Evolutionary conservation across 108 stramenopile genomes (phyloP), one percentile per base, ranked within the genome.

Genomic region (Cyclotella cryptica): DNA sequence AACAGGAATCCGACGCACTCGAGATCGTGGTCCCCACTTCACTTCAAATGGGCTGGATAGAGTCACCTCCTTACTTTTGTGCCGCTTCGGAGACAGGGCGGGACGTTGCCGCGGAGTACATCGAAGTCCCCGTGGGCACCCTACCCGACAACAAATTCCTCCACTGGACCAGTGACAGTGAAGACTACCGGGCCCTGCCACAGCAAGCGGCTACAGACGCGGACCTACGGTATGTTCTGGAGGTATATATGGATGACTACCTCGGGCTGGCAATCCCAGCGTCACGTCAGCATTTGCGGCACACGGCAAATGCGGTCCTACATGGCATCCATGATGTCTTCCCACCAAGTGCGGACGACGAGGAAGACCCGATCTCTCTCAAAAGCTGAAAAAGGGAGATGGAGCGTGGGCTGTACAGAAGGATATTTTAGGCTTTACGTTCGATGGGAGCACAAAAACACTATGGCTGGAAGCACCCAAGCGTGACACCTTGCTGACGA

Each of bases 201-300:
- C 35, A 35, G 1, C 17, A 24, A 40, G 13, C n/a, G 0, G 1
- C 17, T 13, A 40, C 13, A 11, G 4, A 3, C 3, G 40, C 22
- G 1, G 62, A 41, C 1, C 45, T 66, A 7, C 5, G 22, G 5
- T 66, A 47, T 27, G 1, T 45, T 10, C 1, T 69, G 57, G 75
- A 77, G 15, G 68, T 77, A 1, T 77, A 69, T 41, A 57, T 77
- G n/a, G 67, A 77, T 41, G 75, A 77, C 57, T 69, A 57, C 44
- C 28, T 77, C 28, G 8, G 8, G 12, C 17, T 69, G 4, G 68
- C 57, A 3, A 47, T 45, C 22, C 22, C 45, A 24, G 24, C 29
- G 0, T 24, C 65, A 6, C 65, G 46, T 3, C 5, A 66, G 10
- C 39, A 66, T 2, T 44, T 66, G 2, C 0, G 53, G 1, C 35